A percentile compares a stretch with the other conserved stretches of the same genome.
Conservation (phyloP, 2,329 filamentous ascomycete genomes). For the Pestalotiopsis sp. region DNA sequence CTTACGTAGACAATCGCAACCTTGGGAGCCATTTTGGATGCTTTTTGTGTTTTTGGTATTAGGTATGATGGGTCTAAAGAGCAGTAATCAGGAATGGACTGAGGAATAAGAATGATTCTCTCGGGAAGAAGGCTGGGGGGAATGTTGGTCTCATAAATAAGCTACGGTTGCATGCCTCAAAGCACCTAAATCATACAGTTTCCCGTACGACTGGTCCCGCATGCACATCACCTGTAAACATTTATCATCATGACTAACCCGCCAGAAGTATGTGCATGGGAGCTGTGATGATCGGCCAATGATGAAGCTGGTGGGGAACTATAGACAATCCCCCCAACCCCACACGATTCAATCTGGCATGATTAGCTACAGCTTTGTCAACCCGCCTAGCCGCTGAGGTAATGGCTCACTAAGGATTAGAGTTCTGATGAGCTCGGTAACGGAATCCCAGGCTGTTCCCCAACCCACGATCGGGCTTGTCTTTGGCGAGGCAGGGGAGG, state of each 20-base stretch:
- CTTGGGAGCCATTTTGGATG: slow-evolving; percentile 22
- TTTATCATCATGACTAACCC: neutral
- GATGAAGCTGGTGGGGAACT: neutral
- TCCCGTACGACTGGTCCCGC: slow-evolving; percentile 8
- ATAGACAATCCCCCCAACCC: neutral
- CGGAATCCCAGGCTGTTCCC: too few relatives aligned
- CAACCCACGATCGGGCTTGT: too few relatives aligned
- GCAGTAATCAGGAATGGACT: neutral
- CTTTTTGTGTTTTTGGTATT: neutral
- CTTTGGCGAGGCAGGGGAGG: too few relatives aligned
- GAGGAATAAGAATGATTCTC: neutral
- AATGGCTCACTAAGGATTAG: neutral
- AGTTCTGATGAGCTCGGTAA: neutral
- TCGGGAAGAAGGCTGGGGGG: neutral
- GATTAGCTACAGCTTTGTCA: neutral
- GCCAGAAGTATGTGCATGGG: neutral
- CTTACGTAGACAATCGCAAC: slow-evolving; percentile 6
- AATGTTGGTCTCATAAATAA: neutral
- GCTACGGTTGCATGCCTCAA: neutral
- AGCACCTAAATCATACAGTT: slow-evolving; percentile 1
- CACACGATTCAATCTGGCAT: neutral
- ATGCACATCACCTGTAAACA: neutral
- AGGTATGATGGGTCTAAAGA: neutral
- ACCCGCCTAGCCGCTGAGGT: neutral
- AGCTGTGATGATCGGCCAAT: neutral